Percentiles rank a stretch among this genome's conserved stretches.
phyloP scores from a whole-genome alignment of 495 filamentous ascomycete species.

The Poronia punctata region DNA sequence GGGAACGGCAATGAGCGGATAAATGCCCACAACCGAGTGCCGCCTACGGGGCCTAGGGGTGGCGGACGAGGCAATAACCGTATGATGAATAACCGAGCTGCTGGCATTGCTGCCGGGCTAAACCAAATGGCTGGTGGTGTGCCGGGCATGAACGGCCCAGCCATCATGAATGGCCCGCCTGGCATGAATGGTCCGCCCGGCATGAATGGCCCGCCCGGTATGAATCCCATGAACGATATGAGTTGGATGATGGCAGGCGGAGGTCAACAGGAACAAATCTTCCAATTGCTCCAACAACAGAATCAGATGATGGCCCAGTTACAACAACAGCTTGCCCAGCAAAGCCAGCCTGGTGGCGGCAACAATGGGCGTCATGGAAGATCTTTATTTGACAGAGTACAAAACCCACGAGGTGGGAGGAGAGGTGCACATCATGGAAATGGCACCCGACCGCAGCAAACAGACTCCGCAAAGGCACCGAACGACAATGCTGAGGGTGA shows the following conservation, averaged over 20 bases:
- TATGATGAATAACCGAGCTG: constrained; percentile 38
- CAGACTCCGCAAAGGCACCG: constrained; percentile 17
- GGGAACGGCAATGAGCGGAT: constrained; percentile 70
- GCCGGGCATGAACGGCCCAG: constrained; percentile 35
- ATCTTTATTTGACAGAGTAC: constrained; percentile 73
- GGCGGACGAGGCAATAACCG: constrained; percentile 45
- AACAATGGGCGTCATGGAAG: constrained; percentile 38
- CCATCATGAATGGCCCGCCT: too few relatives aligned
- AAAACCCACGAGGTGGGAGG: constrained; percentile 35
- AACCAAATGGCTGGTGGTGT: constrained; percentile 25
- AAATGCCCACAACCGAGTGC: constrained; percentile 62
- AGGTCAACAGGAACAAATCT: constrained; percentile 66
- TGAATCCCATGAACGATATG: constrained; percentile 36
- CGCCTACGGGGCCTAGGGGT: constrained; percentile 63
- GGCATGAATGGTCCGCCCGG: constrained; percentile 25
- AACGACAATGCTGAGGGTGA: constrained; percentile 28
- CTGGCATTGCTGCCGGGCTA: constrained; percentile 37
- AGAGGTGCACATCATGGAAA: constrained; percentile 32
- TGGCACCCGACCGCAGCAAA: constrained; percentile 19
- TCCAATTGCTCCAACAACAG: constrained; percentile 84
- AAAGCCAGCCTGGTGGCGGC: constrained; percentile 26
- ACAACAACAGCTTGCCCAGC: constrained; percentile 56
- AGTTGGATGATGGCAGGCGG: constrained; percentile 41
- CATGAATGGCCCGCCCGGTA: constrained; percentile 35
- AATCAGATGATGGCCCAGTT: constrained; percentile 71